Evolutionary conservation across 768 basidiomycete species (phyloP).

Genomic region (Asterophora parasitica): DNA sequence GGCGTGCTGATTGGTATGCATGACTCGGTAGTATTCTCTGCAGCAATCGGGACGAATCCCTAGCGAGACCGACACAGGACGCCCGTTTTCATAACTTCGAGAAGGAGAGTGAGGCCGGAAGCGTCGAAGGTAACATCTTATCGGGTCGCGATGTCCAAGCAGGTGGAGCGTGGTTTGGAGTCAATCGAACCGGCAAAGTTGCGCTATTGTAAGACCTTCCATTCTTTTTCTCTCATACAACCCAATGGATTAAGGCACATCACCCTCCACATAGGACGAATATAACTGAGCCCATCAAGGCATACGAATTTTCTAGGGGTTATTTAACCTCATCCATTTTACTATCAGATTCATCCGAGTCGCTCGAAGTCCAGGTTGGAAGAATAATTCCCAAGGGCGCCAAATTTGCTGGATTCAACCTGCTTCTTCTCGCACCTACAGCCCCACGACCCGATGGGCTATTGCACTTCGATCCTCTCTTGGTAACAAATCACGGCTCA

Average conservation of each 20-base stretch:
- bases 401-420: conserved; percentile 76
- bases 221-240: conserved; percentile 8
- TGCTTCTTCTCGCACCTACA: conserved; percentile 57
- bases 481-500: conserved; percentile 69
- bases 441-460: conserved; percentile 19
- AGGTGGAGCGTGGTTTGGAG: conserved; percentile 82
- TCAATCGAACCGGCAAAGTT: conserved; percentile 58
- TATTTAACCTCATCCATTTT: conserved; percentile 65
- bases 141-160: conserved; percentile 71
- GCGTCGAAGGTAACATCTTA: conserved; percentile 39
- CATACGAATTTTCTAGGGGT: conserved; percentile 61
- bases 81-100: conserved; percentile 70
- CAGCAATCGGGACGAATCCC: conserved; percentile 73
- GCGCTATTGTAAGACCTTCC: conserved; percentile 60
- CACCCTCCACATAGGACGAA: conserved; percentile 58
- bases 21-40: conserved; percentile 53
- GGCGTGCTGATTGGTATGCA: conserved; percentile 7
- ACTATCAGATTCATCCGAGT: conserved; percentile 40
- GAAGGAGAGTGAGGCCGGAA: conserved; percentile 25
- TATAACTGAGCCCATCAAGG: conserved; percentile 62
- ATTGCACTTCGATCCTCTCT: conserved; percentile 46
- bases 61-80: conserved; percentile 58
- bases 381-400: conserved; percentile 43
- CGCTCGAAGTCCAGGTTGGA: conserved; percentile 46
- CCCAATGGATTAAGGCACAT: conserved; percentile 14